Conservation (phyloP, 1,284 basidiomycete genomes). For the Austroboletus niveus region DNA sequence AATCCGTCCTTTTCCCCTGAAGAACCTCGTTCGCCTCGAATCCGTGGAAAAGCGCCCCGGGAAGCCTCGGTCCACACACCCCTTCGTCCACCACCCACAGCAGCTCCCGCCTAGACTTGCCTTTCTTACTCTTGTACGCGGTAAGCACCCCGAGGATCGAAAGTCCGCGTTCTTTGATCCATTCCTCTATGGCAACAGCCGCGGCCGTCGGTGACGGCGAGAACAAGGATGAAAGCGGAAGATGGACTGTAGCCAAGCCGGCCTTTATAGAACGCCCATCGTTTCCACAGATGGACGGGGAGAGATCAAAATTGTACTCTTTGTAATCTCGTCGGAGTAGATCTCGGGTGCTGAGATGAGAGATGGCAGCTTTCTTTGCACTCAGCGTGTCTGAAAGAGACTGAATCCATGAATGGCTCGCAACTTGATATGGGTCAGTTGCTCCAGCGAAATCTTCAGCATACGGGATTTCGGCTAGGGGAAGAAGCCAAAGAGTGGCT, state of each 20-base stretch:
- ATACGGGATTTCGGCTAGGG: conserved; percentile 41
- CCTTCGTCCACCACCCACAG: conserved; percentile 54
- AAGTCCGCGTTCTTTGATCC: conserved; percentile 65
- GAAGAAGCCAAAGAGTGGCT: conserved; percentile 60
- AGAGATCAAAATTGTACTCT: conserved; percentile 61
- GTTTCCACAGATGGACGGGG: conserved; percentile 36
- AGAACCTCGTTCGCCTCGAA: conserved; percentile 58
- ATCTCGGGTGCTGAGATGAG: conserved; percentile 68
- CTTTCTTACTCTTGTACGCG: conserved; percentile 47
- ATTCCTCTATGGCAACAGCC: conserved; percentile 45
- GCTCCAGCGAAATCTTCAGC: conserved; percentile 5
- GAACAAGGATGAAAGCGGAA: conserved; percentile 50
- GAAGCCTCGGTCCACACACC: conserved; percentile 35
- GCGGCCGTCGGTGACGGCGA: conserved; percentile 40
- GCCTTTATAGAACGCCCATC: conserved; percentile 35
- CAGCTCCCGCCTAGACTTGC: conserved; percentile 67
- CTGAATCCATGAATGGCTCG: conserved; percentile 41
- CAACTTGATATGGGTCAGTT: conserved; percentile 8
- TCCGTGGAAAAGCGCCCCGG: conserved; percentile 34
- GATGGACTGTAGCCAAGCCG: conserved; percentile 80
- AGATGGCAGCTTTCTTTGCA: conserved; percentile 67
- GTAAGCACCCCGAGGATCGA: conserved; percentile 78
- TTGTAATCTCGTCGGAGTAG: conserved; percentile 93
- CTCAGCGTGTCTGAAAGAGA: conserved; percentile 52
- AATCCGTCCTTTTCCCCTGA: conserved; percentile 43